Base-by-base conservation (phyloP, 2,329 filamentous ascomycete species). In the Microdochium paspali region DNA sequence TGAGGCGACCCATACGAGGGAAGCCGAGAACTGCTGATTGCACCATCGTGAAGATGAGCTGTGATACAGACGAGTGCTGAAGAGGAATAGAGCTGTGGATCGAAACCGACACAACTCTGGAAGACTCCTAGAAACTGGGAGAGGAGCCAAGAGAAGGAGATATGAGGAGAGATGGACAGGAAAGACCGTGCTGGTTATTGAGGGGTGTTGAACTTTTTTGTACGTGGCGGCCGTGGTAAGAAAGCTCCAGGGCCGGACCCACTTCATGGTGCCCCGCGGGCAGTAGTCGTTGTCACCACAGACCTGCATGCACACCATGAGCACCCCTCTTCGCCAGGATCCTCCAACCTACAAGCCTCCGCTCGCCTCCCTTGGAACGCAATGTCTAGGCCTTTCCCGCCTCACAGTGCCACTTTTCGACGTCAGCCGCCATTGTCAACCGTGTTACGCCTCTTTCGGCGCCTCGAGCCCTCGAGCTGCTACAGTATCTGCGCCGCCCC, bases 1-100 rank as follows among this genome's bases (percentile, higher is more conserved):
- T 90, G 75, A 94, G 87, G 64, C 81, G 87, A 74, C 93, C 93
- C 88, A 97, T 96, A 68, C 93, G 91, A 71, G 93, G 93, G 82
- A 98, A 98, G 76, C 93, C 93, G 71, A 98, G 85, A 71, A 98
- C 80, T 60, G 93, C 75, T 57, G 78, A 81, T 65, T 80, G 74
- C 68, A 81, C 78, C 78, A 81, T 81, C 53, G 67, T 78, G 67
- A 55, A 60, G 63, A 63, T 64, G 56, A 56, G 55, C 54, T 55
- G 48, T 53, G 47, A 45, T 48, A 45, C 49, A 47, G 40, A 58
- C 35, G 44, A 46, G 32, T 54, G 53, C 56, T 56, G 57, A 58
- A 26, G 45, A 15, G 15, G 18, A n/a, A 45, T 40, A 53, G 47
- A 44, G 39, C 51, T 56, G 35, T 53, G 50, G 31, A 28, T 43